phyloP scores from a whole-genome alignment of 805 yeast genomes.

The Saturnispora ahearnii region DNA sequence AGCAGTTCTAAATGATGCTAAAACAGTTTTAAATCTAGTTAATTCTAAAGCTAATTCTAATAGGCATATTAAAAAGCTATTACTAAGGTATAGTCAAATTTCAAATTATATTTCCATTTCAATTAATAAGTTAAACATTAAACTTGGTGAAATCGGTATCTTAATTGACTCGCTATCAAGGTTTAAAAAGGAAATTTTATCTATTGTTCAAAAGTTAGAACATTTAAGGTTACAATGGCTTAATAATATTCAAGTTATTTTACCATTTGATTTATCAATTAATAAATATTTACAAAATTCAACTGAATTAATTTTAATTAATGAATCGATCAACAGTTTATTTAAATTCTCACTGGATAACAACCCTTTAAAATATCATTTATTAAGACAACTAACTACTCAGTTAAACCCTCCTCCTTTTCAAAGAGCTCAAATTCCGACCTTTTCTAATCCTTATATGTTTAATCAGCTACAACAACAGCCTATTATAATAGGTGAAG shows the following conservation, averaged over 20 bases:
- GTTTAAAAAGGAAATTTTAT: conserved; percentile 3
- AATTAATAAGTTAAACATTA: background rate
- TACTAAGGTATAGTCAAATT: conserved; percentile 6
- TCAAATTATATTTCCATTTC: background rate
- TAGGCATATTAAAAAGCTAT: background rate
- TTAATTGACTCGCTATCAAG: conserved; percentile 1
- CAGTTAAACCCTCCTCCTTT: conserved; percentile 6
- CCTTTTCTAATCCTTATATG: background rate
- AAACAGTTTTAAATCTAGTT: background rate
- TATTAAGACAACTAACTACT: conserved; percentile 4
- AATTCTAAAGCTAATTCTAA: background rate
- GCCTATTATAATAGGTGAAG: conserved; percentile 1
- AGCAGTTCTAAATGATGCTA: background rate
- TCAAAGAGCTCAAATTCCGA: background rate
- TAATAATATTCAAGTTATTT: background rate
- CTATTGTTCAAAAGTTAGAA: conserved; percentile 5
- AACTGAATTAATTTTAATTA: conserved; percentile 6
- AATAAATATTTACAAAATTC: background rate
- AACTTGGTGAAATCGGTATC: conserved; percentile 7
- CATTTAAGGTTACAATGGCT: background rate
- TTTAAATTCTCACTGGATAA: conserved; percentile 5
- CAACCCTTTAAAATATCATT: background rate
- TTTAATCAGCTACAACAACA: background rate
- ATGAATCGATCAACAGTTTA: conserved; percentile 9
- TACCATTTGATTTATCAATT: background rate